Evolutionary conservation across 1,139 yeast species (phyloP), one percentile per base, ranked within the genome.

Genomic region (Hansenula lynferdii): DNA sequence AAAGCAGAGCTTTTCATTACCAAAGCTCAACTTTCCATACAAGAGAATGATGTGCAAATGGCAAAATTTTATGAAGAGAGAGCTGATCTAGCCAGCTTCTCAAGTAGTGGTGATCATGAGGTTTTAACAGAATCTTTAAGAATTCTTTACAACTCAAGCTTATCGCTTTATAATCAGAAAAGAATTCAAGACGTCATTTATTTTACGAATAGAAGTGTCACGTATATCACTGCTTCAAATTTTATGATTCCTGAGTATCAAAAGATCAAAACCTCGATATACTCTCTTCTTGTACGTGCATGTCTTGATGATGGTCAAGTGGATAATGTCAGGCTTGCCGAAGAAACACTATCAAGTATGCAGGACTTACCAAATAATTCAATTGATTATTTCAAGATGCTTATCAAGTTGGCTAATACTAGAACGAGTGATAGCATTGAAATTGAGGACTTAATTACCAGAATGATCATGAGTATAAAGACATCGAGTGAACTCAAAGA

Each of bases 11-110:
- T 57, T 18, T 47, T 45, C 17, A 36, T 55, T 9, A 42, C 50
- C 22, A 53, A 54, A 31, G 52, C 52, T 50, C 59, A 56, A 34
- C 34, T 48, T 9, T 42, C 57, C 0, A 35, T 57, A 1, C 17
- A 40, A 5, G 48, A 47, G 14, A 49, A 47, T 10, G 58, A 60
- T 37, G 35, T 45, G 12, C 43, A 49, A 18, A 48, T 50, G 54
- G 60, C 60, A 0, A 52, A 48, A 25, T 49, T 53, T 33, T 54
- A 53, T 39, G 59, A 58, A 29, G 48, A 45, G 12, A 51, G 54
- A 32, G 51, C 58, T 1, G 49, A 50, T 11, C 17, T 53, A 0
- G 6, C 29, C 37, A 9, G 24, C n/a, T 26, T 31, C n/a, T 9
- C 14, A 14, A 24, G 22, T 17, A 18, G 11, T 5, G 29, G 17